These are phyloP conservation scores for Pythium monospermum DNA, from an alignment of 352 stramenopile species.

Conservation along the genomic window DNA sequence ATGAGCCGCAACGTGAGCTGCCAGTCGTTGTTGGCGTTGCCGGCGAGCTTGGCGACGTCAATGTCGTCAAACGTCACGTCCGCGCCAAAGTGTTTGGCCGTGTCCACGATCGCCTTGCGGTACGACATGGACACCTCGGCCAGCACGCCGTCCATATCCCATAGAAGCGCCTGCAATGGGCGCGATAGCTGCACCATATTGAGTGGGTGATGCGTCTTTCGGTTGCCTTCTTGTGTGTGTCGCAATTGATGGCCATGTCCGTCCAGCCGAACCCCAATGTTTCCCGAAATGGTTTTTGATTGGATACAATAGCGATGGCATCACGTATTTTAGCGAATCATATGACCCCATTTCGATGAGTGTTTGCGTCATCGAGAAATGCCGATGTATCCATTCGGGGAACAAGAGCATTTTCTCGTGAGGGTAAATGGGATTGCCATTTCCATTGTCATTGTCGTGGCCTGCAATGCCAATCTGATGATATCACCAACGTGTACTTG, in stretches of 20 bases:
- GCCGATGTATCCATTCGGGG: conserved; percentile 11
- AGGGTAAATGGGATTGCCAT: too few relatives aligned
- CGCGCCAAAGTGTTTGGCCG: conserved; percentile 83
- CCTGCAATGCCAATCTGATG: too few relatives aligned
- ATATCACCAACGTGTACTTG: too few relatives aligned
- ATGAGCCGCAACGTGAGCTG: conserved; percentile 92
- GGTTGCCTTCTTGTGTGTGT: too few relatives aligned
- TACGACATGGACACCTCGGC: conserved; percentile 96
- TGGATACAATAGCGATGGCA: background rate
- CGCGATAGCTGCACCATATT: conserved; percentile 20
- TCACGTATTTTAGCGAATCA: conserved; percentile 3
- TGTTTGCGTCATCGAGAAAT: conserved; percentile 11
- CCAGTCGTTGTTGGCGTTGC: conserved; percentile 98
- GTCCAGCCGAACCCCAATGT: too few relatives aligned
- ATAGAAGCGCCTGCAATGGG: conserved; percentile 74
- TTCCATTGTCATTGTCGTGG: too few relatives aligned
- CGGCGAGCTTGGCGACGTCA: conserved; percentile 86
- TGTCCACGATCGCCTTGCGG: conserved; percentile 87
- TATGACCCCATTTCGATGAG: background rate
- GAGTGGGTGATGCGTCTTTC: too few relatives aligned
- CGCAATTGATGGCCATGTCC: conserved; percentile 2
- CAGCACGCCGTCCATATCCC: conserved; percentile 97
- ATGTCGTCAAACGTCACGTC: conserved; percentile 88
- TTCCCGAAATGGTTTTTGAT: conserved; percentile 2
- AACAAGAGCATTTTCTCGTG: conserved; percentile 10